Evolutionary conservation across 345 rosid species (phyloP), one percentile per base, ranked within the genome.

Genomic region (Murraya koenigii): DNA sequence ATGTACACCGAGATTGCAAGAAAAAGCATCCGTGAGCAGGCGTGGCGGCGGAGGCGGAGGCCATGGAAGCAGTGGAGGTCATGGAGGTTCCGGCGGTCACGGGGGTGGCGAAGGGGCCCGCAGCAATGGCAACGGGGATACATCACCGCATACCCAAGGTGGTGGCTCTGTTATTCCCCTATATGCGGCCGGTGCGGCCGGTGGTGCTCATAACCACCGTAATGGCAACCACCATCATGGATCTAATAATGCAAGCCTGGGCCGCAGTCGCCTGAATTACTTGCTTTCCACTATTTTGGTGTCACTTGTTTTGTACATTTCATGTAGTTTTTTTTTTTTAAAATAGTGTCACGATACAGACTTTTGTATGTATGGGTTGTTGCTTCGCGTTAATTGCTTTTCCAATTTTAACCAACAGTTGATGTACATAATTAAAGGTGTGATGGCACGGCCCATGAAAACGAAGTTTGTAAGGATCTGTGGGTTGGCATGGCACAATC

Each of bases 131-230:
- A 9, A 41, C 4, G 74, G 30, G 22, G 52, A 49, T 15, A 15
- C 19, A 25, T 36, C 76, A 39, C 76, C 76, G 14, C 26, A n/a
- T 23, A 15, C 8, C 6, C 72, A 41, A 22, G 62, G 78, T 64
- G 78, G 56, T 5, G 56, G 65, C 15, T 39, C 60, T 25, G 77
- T 77, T 9, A 75, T 82, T 69, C 81, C 84, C 30, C 17, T 74
- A 1, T 78, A 68, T 68, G 84, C 64, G 26, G 83, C 80, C 36
- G 77, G 80, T 14, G 71, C 75, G 3, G 80, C 80, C 7, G 75
- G 80, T 26, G 74, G 72, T 14, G 20, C n/a, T 15, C 23, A 8
- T 23, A 11, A 20, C 13, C 81, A 77, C 65, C 56, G 67, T 44
- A 4, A 52, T 8, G 65, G 59, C 44, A 32, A 52, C 36, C 20